These are phyloP conservation scores for Hypericum perforatum DNA, from an alignment of 345 rosid genomes.

Conservation along the genomic window DNA sequence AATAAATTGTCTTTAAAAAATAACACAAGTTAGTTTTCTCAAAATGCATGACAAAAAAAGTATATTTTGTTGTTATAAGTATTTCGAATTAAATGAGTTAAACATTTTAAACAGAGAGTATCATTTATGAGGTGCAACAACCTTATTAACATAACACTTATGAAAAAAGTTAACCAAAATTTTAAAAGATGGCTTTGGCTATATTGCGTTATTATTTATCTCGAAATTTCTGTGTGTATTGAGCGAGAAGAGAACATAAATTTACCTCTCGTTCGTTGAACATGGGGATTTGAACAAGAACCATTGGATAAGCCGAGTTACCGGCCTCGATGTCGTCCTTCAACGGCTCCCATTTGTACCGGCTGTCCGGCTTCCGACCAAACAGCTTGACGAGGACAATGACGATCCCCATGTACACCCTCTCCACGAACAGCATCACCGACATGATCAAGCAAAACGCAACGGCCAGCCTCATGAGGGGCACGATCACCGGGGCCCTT, in stretches of 20 bases:
- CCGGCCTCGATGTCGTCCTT: slow-evolving; percentile 86
- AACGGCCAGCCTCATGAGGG: slow-evolving; percentile 50
- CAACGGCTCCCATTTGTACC: slow-evolving; percentile 70
- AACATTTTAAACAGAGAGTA: too few relatives aligned
- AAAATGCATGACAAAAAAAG: too few relatives aligned
- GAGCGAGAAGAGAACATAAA: neutral
- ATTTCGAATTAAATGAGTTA: too few relatives aligned
- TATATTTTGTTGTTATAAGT: too few relatives aligned
- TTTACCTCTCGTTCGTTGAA: slow-evolving; percentile 87
- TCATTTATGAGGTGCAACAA: too few relatives aligned
- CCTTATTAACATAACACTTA: too few relatives aligned
- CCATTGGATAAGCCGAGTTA: slow-evolving; percentile 72
- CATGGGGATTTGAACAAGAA: slow-evolving; percentile 96
- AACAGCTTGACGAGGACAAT: slow-evolving; percentile 56
- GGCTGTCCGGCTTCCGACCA: slow-evolving; percentile 71
- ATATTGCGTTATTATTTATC: too few relatives aligned
- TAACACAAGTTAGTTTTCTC: too few relatives aligned
- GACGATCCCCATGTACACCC: slow-evolving; percentile 79
- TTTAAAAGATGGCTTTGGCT: too few relatives aligned
- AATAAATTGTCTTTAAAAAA: too few relatives aligned
- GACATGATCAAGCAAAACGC: slow-evolving; percentile 73
- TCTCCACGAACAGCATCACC: slow-evolving; percentile 74
- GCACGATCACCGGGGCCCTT: slow-evolving; percentile 77
- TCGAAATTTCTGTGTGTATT: too few relatives aligned
- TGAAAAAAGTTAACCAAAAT: too few relatives aligned